phyloP scores from a whole-genome alignment of 495 filamentous ascomycete species.

The Aspergillus avenaceus region DNA sequence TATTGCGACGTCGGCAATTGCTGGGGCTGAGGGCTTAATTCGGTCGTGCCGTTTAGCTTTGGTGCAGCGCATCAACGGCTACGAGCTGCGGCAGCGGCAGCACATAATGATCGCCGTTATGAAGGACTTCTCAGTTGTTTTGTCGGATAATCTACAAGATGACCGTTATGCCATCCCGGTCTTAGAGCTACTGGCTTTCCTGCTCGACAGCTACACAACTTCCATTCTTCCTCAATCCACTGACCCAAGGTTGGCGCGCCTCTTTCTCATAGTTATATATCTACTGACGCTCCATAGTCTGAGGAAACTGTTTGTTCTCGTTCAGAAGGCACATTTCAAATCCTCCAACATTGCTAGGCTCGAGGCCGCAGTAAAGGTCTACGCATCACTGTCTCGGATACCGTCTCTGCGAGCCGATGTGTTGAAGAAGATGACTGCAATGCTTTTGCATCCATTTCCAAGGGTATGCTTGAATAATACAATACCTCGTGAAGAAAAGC shows the following conservation, averaged over 20 bases:
- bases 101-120: slow-evolving; percentile 31
- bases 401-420: slow-evolving; percentile 38
- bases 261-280: neutral
- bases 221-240: slow-evolving; percentile 9
- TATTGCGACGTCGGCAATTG: slow-evolving; percentile 75
- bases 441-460: slow-evolving; percentile 64
- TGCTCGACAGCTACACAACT: slow-evolving; percentile 52
- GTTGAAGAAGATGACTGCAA: slow-evolving; percentile 49
- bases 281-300: slow-evolving; percentile 31
- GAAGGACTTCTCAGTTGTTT: slow-evolving; percentile 35
- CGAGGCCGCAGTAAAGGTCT: slow-evolving; percentile 71
- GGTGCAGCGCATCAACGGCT: slow-evolving; percentile 35
- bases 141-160: slow-evolving; percentile 46
- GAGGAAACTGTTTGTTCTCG: slow-evolving; percentile 58
- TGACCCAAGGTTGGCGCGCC: slow-evolving; percentile 18
- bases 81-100: slow-evolving; percentile 33
- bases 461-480: slow-evolving; percentile 41
- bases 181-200: slow-evolving; percentile 69
- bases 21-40: slow-evolving; percentile 77
- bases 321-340: slow-evolving; percentile 79
- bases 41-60: slow-evolving; percentile 70
- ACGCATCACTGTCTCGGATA: slow-evolving; percentile 57
- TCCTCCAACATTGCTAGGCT: slow-evolving; percentile 73
- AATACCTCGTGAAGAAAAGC: neutral
- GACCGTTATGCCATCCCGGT: slow-evolving; percentile 72